Evolutionary conservation across 768 basidiomycete genomes (phyloP), one percentile per base, ranked within the genome.

Genomic region (Grammothele lineata): DNA sequence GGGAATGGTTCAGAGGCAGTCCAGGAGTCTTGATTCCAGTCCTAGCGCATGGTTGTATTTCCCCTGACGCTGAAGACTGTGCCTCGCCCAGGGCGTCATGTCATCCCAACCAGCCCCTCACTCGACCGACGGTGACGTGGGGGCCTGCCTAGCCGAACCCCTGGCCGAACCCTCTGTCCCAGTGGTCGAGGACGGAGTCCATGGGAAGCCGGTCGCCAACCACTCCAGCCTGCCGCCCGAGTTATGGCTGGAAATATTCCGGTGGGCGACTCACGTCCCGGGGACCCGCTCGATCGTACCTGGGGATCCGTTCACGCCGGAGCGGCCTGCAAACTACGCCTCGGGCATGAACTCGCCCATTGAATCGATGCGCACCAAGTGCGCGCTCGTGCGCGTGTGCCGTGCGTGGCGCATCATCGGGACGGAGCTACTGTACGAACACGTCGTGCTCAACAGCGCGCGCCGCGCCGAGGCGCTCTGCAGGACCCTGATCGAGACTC

Each of bases 181-280:
- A 32, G n/a, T n/a, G 24, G 40, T 33, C 18, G 17, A 30, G n/a
- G 21, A 27, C 30, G 26, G 21, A 30, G 27, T 42, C 34, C 10
- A 19, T 35, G 10, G 25, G 25, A 40, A 17, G 24, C 32, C 43
- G 17, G 36, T 18, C 34, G 34, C 33, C 23, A 44, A 51, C 54
- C 47, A 51, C 40, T 35, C 47, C 23, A 51, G 50, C 19, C 50
- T 52, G 23, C 50, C 76, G 7, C 63, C 69, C 15, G 77, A 80
- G 49, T 56, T 80, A 32, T 77, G 75, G 73, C 65, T 76, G 17
- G 77, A 78, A 51, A 80, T 80, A 30, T 78, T 80, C 59, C 70
- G 76, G 45, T 77, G 76, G 57, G 72, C 75, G 5, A 78, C 76
- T 14, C 71, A 76, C 57, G 64, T 75, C 40, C 71, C 74, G 50